Percentiles rank a stretch among this genome's conserved stretches.
Conservation (phyloP, 2,329 filamentous ascomycete genomes). For the Phaeosphaeriaceae sp. region DNA sequence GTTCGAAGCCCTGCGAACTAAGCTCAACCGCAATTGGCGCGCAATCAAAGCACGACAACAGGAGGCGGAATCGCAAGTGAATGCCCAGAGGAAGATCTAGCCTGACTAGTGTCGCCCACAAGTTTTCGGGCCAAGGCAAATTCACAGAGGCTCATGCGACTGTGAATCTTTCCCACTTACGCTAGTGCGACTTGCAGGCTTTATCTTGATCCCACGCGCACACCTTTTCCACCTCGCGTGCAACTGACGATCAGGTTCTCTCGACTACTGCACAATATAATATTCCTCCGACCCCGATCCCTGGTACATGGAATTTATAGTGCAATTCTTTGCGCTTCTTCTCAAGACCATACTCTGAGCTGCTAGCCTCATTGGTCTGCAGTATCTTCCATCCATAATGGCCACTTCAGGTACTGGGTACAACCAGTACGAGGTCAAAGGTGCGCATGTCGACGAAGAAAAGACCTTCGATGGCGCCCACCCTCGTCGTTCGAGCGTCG, state of each 20-base stretch:
- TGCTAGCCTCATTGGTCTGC: background rate
- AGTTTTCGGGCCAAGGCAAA: constrained; percentile 8
- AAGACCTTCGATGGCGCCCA: constrained; percentile 33
- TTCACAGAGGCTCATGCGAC: constrained; percentile 14
- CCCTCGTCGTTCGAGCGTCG: constrained; percentile 32
- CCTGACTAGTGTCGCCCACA: constrained; percentile 14
- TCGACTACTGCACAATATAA: background rate
- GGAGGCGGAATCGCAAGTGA: constrained; percentile 9
- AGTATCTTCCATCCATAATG: constrained; percentile 29
- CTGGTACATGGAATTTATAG: constrained; percentile 42
- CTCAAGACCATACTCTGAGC: constrained; percentile 43
- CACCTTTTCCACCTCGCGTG: constrained; percentile 15
- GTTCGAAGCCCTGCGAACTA: background rate
- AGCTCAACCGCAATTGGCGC: constrained; percentile 14
- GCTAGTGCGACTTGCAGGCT: constrained; percentile 15
- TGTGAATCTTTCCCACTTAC: constrained; percentile 4
- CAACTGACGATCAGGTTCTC: background rate
- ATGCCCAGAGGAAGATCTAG: constrained; percentile 17
- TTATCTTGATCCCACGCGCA: constrained; percentile 32
- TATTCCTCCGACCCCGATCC: constrained; percentile 10
- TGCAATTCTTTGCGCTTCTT: constrained; percentile 45
- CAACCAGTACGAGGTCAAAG: constrained; percentile 23
- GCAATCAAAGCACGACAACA: constrained; percentile 10
- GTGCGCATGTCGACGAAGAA: constrained; percentile 29
- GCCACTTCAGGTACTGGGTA: constrained; percentile 46